These are phyloP conservation scores for Cairneyella variabilis DNA, from an alignment of 495 filamentous ascomycete species.

Conservation along the genomic window DNA sequence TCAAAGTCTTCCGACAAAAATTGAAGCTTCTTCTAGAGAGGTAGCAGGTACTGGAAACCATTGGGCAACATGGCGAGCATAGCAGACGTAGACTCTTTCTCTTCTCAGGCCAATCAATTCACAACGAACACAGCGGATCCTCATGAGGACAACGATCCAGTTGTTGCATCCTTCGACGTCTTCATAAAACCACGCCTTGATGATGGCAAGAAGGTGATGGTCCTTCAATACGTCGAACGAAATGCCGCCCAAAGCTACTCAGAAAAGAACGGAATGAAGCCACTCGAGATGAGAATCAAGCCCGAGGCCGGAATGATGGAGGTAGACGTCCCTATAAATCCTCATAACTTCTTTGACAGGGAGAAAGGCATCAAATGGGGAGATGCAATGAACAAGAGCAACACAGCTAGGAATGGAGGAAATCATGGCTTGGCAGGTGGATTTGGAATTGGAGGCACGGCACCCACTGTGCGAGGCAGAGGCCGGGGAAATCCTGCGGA, in stretches of 20 bases:
- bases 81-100: too few species aligned
- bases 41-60: too few species aligned
- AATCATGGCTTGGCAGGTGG: conserved; percentile 57
- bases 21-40: too few species aligned
- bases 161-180: conserved; percentile 58
- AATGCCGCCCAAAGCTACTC: conserved; percentile 50
- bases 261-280: conserved; percentile 46
- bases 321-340: conserved; percentile 66
- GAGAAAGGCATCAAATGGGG: conserved; percentile 63
- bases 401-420: conserved; percentile 50
- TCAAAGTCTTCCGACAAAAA: too few species aligned
- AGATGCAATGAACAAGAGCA: conserved; percentile 57
- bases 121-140: not conserved
- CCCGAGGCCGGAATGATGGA: conserved; percentile 66
- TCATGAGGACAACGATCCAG: conserved; percentile 37
- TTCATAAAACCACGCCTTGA: conserved; percentile 46
- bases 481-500: conserved; percentile 33
- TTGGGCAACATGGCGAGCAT: too few species aligned
- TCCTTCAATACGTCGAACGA: conserved; percentile 70
- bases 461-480: conserved; percentile 29
- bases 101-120: too few species aligned
- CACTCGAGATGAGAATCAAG: conserved; percentile 62
- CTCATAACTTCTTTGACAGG: conserved; percentile 58
- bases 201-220: conserved; percentile 40
- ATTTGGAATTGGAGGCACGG: conserved; percentile 44